phyloP scores from a whole-genome alignment of 2,329 filamentous ascomycete species.

The Diplodia seriata region DNA sequence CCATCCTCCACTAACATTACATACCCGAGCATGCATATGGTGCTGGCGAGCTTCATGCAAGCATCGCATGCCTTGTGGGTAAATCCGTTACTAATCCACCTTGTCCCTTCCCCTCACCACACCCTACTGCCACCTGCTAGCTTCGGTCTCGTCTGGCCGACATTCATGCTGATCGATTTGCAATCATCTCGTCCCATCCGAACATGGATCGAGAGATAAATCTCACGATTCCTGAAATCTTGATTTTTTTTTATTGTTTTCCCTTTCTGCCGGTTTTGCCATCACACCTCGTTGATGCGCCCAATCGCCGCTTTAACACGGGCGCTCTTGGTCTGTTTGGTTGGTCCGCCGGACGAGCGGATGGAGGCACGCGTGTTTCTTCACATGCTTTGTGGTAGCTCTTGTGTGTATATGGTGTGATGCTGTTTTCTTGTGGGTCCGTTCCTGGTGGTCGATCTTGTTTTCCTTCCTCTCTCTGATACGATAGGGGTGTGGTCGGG shows the following conservation, averaged over 20 bases:
- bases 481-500: neutral
- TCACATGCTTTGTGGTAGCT: neutral
- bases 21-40: neutral
- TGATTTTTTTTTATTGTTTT: neutral
- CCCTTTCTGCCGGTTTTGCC: neutral
- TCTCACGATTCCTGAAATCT: neutral
- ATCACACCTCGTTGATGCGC: neutral
- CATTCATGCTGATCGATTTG: neutral
- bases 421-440: neutral
- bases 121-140: neutral
- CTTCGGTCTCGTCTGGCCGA: neutral
- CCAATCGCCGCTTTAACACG: neutral
- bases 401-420: neutral
- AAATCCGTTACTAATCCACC: neutral
- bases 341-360: neutral
- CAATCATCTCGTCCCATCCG: neutral
- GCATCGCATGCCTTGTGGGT: neutral
- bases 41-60: neutral
- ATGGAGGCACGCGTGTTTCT: neutral
- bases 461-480: neutral
- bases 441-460: neutral
- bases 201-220: neutral
- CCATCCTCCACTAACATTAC: neutral
- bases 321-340: neutral
- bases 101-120: neutral